Percentiles rank a stretch among this genome's conserved stretches.
Conservation (phyloP, 2,329 filamentous ascomycete species). For the Stagonosporopsis cucurbitacearum region DNA sequence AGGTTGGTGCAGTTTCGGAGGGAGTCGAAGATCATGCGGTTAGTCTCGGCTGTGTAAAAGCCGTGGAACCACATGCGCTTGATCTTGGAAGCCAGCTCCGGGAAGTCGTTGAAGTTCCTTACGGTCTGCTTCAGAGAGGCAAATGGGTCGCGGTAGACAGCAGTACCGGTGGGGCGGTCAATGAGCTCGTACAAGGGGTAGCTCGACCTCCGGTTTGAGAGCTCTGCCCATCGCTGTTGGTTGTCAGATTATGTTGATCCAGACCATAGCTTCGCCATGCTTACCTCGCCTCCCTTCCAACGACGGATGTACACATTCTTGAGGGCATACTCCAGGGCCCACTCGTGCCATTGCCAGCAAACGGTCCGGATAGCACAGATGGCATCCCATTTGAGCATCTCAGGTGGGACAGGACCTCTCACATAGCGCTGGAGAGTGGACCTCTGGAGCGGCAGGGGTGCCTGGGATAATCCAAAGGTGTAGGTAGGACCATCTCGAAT, state of each 20-base stretch:
- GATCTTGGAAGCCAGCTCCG: constrained; percentile 56
- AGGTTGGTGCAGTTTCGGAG: constrained; percentile 57
- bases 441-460: constrained; percentile 55
- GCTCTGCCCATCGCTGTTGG: constrained; percentile 58
- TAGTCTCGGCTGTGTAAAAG: constrained; percentile 60
- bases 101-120: constrained; percentile 54
- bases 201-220: constrained; percentile 52
- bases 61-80: constrained; percentile 63
- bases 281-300: constrained; percentile 57
- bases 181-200: constrained; percentile 59
- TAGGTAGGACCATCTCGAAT: constrained; percentile 55
- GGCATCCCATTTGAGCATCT: constrained; percentile 60
- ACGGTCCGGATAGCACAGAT: constrained; percentile 57
- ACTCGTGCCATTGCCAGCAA: constrained; percentile 60
- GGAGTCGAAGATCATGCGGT: constrained; percentile 57
- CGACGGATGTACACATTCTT: constrained; percentile 59
- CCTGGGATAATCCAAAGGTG: constrained; percentile 61
- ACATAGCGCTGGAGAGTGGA: constrained; percentile 57
- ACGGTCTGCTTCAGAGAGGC: constrained; percentile 57
- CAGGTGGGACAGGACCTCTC: constrained; percentile 58
- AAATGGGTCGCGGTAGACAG: constrained; percentile 61
- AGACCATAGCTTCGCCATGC: constrained; percentile 3
- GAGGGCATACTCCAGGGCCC: constrained; percentile 59
- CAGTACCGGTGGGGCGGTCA: constrained; percentile 53
- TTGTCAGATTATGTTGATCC: constrained; percentile 20